A percentile compares a stretch with the other conserved stretches of the same genome.
Evolutionary conservation across 495 filamentous ascomycete species (phyloP).

Genomic region (Penicillium pulvis): DNA sequence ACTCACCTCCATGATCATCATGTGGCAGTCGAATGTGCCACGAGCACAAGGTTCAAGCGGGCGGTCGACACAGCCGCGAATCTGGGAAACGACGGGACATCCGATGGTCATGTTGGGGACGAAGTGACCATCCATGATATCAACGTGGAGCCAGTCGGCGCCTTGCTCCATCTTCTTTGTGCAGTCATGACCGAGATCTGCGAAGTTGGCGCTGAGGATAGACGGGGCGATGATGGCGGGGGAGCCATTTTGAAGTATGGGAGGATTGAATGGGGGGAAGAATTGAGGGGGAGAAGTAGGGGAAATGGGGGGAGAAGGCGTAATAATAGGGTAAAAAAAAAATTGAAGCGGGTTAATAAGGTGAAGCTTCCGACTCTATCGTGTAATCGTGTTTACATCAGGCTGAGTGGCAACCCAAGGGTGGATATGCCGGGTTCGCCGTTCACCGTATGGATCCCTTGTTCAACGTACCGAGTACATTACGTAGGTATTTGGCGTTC

Average conservation of each 20-base stretch:
- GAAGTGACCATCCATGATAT: slow-evolving; percentile 97
- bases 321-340: slow-evolving; percentile 1
- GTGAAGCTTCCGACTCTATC: slow-evolving; percentile 5
- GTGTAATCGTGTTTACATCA: slow-evolving; percentile 23
- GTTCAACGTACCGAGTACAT: not conserved
- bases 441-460: slow-evolving; percentile 16
- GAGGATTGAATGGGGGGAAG: not conserved
- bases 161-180: slow-evolving; percentile 76
- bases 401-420: slow-evolving; percentile 28
- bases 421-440: slow-evolving; percentile 24
- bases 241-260: slow-evolving; percentile 64
- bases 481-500: not conserved
- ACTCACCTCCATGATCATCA: slow-evolving; percentile 96
- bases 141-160: slow-evolving; percentile 76
- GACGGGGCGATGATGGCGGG: slow-evolving; percentile 94
- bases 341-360: slow-evolving; percentile 3
- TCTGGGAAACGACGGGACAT: slow-evolving; percentile 89
- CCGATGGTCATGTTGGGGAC: slow-evolving; percentile 98
- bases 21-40: slow-evolving; percentile 98
- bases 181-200: slow-evolving; percentile 80
- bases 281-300: slow-evolving; percentile 4
- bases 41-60: slow-evolving; percentile 60
- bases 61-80: slow-evolving; percentile 77
- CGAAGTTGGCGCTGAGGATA: slow-evolving; percentile 96
- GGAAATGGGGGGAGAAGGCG: slow-evolving; percentile 8